A percentile compares a stretch with the other conserved stretches of the same genome.
phyloP scores from a whole-genome alignment of 768 basidiomycete species.

The Lactarius evosmus region DNA sequence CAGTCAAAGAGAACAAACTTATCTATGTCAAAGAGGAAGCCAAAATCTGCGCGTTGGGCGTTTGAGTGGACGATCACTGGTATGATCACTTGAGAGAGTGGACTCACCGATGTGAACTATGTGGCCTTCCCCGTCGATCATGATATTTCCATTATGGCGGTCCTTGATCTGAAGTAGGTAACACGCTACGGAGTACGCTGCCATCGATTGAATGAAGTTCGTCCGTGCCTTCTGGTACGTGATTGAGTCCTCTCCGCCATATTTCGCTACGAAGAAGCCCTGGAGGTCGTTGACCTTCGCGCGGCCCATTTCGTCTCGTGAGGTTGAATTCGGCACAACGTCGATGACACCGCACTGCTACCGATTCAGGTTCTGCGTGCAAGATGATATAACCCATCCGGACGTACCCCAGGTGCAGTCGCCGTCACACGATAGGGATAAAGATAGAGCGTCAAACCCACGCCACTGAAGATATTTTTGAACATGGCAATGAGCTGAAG shows the following conservation, averaged over 20 bases:
- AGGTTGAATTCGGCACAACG: constrained; percentile 96
- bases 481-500: constrained; percentile 99
- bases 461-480: constrained; percentile 90
- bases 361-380: constrained; percentile 7
- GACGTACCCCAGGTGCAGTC: constrained; percentile 86
- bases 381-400: background rate
- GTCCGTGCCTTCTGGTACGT: constrained; percentile 89
- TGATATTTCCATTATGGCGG: constrained; percentile 98
- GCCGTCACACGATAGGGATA: constrained; percentile 97
- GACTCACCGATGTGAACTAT: constrained; percentile 89
- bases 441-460: constrained; percentile 88
- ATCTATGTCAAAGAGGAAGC: constrained; percentile 98
- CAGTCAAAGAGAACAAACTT: constrained; percentile 43
- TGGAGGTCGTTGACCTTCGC: constrained; percentile 96
- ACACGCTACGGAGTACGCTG: constrained; percentile 96
- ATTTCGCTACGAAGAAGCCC: constrained; percentile 91
- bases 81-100: background rate
- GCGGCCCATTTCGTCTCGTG: constrained; percentile 98
- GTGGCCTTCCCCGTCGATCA: constrained; percentile 98
- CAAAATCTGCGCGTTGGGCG: constrained; percentile 65
- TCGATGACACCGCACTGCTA: constrained; percentile 94
- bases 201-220: constrained; percentile 99
- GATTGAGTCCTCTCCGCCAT: constrained; percentile 85
- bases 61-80: background rate
- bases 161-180: constrained; percentile 99